phyloP scores from a whole-genome alignment of 208 protist species.

The Acanthamoeba lenticulata region DNA sequence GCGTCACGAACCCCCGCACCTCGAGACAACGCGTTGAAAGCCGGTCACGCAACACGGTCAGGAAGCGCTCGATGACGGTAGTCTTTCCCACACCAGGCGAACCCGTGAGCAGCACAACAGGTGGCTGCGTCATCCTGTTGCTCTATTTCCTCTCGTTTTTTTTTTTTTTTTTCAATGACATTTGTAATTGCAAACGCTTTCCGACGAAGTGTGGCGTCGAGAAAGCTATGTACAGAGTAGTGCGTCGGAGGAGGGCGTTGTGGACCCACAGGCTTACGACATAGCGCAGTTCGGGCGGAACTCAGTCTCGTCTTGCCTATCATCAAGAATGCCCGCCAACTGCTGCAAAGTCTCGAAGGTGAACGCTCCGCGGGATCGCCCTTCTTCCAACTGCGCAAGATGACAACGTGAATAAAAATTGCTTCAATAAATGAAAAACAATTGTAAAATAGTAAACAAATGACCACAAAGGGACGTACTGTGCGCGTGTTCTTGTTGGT shows the following conservation, averaged over 20 bases:
- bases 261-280: too few species aligned
- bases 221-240: too few species aligned
- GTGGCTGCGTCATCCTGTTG: not conserved
- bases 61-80: not conserved
- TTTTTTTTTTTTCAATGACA: not conserved
- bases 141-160: not conserved
- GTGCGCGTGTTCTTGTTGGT: not conserved
- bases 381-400: not conserved
- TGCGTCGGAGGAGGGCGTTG: too few species aligned
- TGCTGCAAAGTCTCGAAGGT: too few species aligned
- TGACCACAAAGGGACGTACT: not conserved
- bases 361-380: not conserved
- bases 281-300: not conserved
- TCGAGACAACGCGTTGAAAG: not conserved
- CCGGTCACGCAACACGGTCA: not conserved
- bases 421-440: not conserved
- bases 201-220: too few species aligned
- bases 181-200: too few species aligned
- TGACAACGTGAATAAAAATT: not conserved
- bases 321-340: too few species aligned
- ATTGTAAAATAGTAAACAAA: not conserved
- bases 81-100: slow-evolving; percentile 12
- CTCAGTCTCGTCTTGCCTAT: too few species aligned
- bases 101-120: not conserved
- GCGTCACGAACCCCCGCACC: slow-evolving; percentile 9